Base-by-base conservation (phyloP, 192 early-diverging fungal genomes). In the Coemansia sp. region DNA sequence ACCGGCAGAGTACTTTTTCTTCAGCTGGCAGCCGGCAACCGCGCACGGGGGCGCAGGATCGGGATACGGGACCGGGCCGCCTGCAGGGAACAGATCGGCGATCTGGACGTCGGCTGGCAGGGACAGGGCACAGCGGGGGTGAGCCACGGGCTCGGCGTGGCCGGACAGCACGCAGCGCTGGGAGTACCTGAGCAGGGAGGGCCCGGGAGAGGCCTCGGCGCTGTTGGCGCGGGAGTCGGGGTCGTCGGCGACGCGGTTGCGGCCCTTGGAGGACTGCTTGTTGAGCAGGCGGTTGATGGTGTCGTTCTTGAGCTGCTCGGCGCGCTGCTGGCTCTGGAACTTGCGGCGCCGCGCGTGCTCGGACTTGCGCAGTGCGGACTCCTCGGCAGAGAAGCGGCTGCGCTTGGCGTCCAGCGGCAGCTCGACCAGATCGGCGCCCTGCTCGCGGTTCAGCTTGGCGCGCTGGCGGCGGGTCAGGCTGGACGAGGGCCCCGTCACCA, bases 231-330 rank as follows among this genome's bases (percentile, higher is more conserved):
- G 63, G 18, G 81, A 75, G 31, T 84, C 63, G 42, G 72, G 72
- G n/a, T 87, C 84, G 11, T 78, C 81, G 14, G 80, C 76, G 15
- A 86, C 87, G 45, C 80, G 81, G 45, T 81, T 82, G 30, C 78
- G 78, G 4, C 80, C 83, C 58, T 88, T 90, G 6, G 84, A 83
- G 8, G 86, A 81, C 66, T 91, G 89, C 58, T 91, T 91, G 63
- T 91, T 91, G 35, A 91, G 72, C 11, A 91, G 67, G n/a, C 86
- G 73, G 60, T 91, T 89, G 50, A 91, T 88, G 1, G 87, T 91
- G 47, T 91, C 89, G 51, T 73, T 76, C 68, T 86, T 77, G n/a
- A 67, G 50, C 62, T 88, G 86, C 68, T 91, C 89, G 12, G 86
- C 86, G 28, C 85, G 77, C 63, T 91, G 87, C 42, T 84, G 78